Evolutionary conservation across 129 eudicot genomes (phyloP).

Genomic region (Lactuca saligna): DNA sequence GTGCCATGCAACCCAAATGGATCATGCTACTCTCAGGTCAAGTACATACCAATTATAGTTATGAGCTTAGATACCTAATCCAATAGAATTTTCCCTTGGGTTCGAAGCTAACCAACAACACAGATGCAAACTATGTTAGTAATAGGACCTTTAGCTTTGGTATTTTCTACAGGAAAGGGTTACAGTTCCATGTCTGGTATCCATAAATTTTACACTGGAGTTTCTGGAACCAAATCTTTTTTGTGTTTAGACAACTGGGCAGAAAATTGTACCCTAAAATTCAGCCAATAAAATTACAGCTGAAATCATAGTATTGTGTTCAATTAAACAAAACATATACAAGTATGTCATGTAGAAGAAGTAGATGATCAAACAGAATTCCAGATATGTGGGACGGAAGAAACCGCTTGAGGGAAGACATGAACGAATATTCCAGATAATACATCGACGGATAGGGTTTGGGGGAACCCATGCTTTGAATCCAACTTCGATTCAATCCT

Average conservation of each 20-base stretch:
- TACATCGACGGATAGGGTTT: slow-evolving; percentile 35
- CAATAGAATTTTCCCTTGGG: neutral
- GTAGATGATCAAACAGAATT: slow-evolving; percentile 24
- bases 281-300: no score
- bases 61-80: no score
- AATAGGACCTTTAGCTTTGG: neutral
- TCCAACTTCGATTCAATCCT: slow-evolving; percentile 70
- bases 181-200: no score
- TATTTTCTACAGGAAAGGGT: no score
- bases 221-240: no score
- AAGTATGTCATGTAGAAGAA: neutral
- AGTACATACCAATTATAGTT: no score
- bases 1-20: no score
- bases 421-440: slow-evolving; percentile 26
- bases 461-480: slow-evolving; percentile 66
- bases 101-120: neutral
- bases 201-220: no score
- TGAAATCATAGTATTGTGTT: neutral
- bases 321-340: neutral
- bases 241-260: neutral
- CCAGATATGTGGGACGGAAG: slow-evolving; percentile 23
- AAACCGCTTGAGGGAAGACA: slow-evolving; percentile 21
- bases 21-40: no score
- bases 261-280: neutral
- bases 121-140: neutral